Evolutionary conservation across 805 yeast species (phyloP), one percentile per base, ranked within the genome.

Genomic region (Starmerella geochares): DNA sequence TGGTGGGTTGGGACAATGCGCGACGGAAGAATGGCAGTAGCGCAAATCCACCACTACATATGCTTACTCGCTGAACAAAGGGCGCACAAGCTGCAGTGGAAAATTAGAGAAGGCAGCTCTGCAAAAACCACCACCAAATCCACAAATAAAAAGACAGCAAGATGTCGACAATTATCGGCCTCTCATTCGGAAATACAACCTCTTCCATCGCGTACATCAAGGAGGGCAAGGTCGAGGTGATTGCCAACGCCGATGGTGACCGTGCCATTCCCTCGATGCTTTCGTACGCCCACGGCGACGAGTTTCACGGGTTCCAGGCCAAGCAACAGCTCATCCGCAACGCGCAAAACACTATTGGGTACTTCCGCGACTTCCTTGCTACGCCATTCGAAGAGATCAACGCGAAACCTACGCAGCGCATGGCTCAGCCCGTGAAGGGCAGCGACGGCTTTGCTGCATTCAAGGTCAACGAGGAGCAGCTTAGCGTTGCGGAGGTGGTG

Each of bases 191-290:
- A 68, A 92, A 92, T 78, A 83, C 95, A 44, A 79, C 95, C 54
- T 83, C 96, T 45, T 85, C 96, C 52, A 87, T 92, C 66, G 96
- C 97, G 45, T 85, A 48, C 54, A 71, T 76, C 54, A 68, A 72
- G 58, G 96, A 90, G 63, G 96, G 96, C 55, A 84, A 83, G 67
- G 92, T 86, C 56, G 96, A 92, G 65, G 95, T 92, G 58, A 90
- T 92, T 67, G 98, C 98, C 59, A 90, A 92, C 79, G 96, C 94
- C 59, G 98, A 92, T 65, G 98, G 98, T 68, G 97, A 92, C 71
- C 86, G 97, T 73, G 77, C 90, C 53, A 92, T 92, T 65, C 95
- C 97, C 54, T 83, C 97, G 25, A 83, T 84, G 52, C 75, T 92
- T 54, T 80, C 96, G 17, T 92, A 88, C 67, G 87, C 87, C 52